Conservation (phyloP, 768 basidiomycete species). For the Gyrodon lividus region DNA sequence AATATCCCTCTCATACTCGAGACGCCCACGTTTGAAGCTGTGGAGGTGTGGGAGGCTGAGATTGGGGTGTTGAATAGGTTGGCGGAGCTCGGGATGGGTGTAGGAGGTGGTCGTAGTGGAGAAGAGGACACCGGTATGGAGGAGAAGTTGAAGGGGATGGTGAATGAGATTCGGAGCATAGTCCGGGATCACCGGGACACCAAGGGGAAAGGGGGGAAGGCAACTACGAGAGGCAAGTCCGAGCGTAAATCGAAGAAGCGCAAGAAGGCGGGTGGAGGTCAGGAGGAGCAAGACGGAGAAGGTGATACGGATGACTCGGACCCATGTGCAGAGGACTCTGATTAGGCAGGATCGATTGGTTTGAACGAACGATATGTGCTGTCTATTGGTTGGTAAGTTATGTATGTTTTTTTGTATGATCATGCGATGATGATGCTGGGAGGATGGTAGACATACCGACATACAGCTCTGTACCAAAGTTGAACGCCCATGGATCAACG, state of each 20-base stretch:
- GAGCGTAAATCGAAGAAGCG: constrained; percentile 6
- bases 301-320: background rate
- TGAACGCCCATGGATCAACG: too few relatives aligned
- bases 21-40: constrained; percentile 69
- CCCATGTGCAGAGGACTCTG: background rate
- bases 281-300: constrained; percentile 10
- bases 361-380: too few relatives aligned
- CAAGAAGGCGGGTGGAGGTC: constrained; percentile 3
- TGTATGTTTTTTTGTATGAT: too few relatives aligned
- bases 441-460: too few relatives aligned
- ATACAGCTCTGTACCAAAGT: too few relatives aligned
- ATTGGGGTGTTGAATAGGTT: constrained; percentile 58
- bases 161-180: constrained; percentile 10
- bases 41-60: constrained; percentile 72
- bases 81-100: constrained; percentile 17
- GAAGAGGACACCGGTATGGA: background rate
- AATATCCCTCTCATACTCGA: constrained; percentile 80
- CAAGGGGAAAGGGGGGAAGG: constrained; percentile 8
- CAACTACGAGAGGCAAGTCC: background rate
- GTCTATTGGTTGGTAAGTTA: too few relatives aligned
- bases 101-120: background rate
- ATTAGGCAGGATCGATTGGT: too few relatives aligned
- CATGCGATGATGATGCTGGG: too few relatives aligned
- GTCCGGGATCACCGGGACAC: constrained; percentile 12
- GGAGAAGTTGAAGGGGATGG: constrained; percentile 9